These are phyloP conservation scores for Cercophora samala DNA, from an alignment of 495 filamentous ascomycete species.

Conservation along the genomic window DNA sequence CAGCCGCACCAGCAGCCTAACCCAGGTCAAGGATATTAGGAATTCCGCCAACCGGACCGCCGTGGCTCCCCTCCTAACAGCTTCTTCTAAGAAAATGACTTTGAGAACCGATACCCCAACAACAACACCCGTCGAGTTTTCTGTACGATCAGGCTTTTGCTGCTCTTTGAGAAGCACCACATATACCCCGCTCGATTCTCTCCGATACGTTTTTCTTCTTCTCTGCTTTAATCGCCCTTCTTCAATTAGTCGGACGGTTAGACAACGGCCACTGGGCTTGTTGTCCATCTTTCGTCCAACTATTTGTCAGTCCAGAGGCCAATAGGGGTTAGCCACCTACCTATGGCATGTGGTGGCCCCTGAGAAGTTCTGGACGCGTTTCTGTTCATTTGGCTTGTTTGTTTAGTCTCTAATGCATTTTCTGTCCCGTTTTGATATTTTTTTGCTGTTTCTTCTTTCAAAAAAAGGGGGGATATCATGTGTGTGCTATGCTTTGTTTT, in stretches of 20 bases:
- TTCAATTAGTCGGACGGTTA: background rate
- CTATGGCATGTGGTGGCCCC: too few species aligned
- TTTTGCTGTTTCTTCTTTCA: background rate
- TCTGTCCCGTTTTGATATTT: constrained; percentile 1
- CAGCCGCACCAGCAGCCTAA: constrained; percentile 34
- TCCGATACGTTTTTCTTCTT: constrained; percentile 2
- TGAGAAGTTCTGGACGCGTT: background rate
- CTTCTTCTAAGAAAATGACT: constrained; percentile 5
- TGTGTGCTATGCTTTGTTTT: background rate
- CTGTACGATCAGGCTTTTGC: constrained; percentile 29
- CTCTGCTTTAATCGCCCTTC: background rate
- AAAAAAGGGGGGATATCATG: background rate
- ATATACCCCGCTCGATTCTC: constrained; percentile 18
- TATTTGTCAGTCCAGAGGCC: too few species aligned
- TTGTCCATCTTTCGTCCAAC: background rate
- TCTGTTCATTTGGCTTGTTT: background rate
- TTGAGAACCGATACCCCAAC: background rate
- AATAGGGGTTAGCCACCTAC: too few species aligned
- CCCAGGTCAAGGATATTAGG: constrained; percentile 33
- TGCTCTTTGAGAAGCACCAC: constrained; percentile 19
- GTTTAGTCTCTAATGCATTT: constrained; percentile 8
- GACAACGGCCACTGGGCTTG: background rate
- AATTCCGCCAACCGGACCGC: background rate
- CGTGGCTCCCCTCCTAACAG: background rate
- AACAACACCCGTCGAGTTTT: constrained; percentile 15